Percentiles rank a stretch among this genome's conserved stretches.
phyloP scores from a whole-genome alignment of 2,329 filamentous ascomycete species.

The Fusarium sp. region DNA sequence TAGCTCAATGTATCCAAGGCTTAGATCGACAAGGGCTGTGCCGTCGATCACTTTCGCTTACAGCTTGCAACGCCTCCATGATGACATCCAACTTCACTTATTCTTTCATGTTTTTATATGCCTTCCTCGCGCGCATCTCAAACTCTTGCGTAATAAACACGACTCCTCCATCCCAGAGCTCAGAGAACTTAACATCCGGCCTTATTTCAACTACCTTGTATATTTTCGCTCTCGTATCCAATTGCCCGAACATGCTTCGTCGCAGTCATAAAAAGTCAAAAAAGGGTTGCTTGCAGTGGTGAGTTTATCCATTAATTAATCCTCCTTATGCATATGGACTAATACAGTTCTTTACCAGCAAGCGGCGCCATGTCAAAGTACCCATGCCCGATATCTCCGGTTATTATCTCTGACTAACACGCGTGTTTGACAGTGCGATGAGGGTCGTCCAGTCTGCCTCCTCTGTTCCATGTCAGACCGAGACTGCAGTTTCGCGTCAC shows the following conservation, averaged over 20 bases:
- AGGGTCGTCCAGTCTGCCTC: slow-evolving; percentile 30
- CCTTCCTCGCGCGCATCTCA: neutral
- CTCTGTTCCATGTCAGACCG: slow-evolving; percentile 22
- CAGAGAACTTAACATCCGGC: too few species aligned
- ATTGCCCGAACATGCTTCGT: slow-evolving; percentile 22
- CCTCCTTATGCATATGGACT: rapidly evolving
- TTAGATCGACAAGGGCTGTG: rapidly evolving
- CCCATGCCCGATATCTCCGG: rapidly evolving
- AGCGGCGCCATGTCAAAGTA: slow-evolving; percentile 40
- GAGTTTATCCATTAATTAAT: neutral
- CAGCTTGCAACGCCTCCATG: neutral
- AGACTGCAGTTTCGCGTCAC: slow-evolving; percentile 26
- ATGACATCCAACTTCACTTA: neutral
- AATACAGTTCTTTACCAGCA: neutral
- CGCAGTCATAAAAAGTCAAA: slow-evolving; percentile 40
- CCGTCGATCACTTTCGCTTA: neutral
- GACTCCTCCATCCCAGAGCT: too few species aligned
- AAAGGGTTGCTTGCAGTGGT: slow-evolving; percentile 37
- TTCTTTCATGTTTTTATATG: neutral
- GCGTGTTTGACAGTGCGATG: slow-evolving; percentile 32
- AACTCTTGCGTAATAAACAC: rapidly evolving
- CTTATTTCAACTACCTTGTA: too few species aligned
- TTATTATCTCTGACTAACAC: slow-evolving; percentile 13
- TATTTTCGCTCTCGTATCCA: too few species aligned
- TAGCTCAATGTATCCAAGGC: rapidly evolving